Conservation (phyloP, 495 filamentous ascomycete genomes). For the Trichoderma orchidacearum region DNA sequence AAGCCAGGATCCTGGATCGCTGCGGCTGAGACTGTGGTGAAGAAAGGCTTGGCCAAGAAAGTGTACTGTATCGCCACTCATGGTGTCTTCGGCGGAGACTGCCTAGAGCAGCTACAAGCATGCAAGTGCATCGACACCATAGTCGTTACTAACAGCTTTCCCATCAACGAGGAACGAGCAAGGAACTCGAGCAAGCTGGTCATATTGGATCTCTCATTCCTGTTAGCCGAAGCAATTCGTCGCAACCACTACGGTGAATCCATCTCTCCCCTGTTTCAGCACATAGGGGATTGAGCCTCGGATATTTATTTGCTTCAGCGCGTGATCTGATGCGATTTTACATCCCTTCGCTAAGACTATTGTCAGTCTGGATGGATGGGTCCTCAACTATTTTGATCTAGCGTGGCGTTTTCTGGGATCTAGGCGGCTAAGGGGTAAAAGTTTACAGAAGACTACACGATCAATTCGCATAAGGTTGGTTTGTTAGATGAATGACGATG, state of each 20-base stretch:
- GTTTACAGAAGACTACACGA: background rate
- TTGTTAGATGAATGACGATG: background rate
- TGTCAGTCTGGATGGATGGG: conserved; percentile 2
- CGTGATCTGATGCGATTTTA: conserved; percentile 12
- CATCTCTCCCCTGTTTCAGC: conserved; percentile 75
- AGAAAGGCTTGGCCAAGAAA: conserved; percentile 78
- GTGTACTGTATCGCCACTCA: conserved; percentile 98
- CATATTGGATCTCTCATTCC: conserved; percentile 72
- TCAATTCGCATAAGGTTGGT: background rate
- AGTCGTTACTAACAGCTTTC: conserved; percentile 94
- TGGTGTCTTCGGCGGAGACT: conserved; percentile 81
- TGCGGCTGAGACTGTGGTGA: conserved; percentile 93
- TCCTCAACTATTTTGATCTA: conserved; percentile 6
- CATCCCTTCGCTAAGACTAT: conserved; percentile 4
- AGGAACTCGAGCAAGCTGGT: conserved; percentile 69
- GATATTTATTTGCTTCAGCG: background rate
- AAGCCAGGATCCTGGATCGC: conserved; percentile 95
- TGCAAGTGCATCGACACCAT: conserved; percentile 89
- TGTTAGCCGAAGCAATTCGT: conserved; percentile 84
- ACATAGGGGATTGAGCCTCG: conserved; percentile 39
- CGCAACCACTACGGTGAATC: conserved; percentile 88
- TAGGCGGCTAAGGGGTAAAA: background rate
- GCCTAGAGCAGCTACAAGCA: conserved; percentile 76
- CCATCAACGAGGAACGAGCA: conserved; percentile 60
- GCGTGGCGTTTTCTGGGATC: conserved; percentile 9